Conservation (phyloP, 176 grass and related monocot species). For the Otatea glauca region DNA sequence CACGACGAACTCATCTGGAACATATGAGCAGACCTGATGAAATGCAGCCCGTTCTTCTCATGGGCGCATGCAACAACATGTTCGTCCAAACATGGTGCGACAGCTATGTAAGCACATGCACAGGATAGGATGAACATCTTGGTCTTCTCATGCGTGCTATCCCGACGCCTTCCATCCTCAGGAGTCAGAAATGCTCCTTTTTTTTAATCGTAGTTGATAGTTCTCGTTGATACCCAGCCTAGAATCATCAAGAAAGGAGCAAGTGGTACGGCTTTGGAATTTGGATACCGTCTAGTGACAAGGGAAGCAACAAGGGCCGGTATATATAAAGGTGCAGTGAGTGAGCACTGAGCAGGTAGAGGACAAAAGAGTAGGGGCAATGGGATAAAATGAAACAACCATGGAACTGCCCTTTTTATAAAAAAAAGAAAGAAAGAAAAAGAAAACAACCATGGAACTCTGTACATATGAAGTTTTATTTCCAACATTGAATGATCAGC, state of each 20-base stretch:
- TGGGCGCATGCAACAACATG: no score
- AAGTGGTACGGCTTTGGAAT: neutral
- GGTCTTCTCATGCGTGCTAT: neutral
- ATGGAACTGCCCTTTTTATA: no score
- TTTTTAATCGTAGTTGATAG: neutral
- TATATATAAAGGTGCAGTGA: neutral
- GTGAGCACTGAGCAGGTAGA: neutral
- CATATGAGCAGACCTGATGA: no score
- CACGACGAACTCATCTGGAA: no score
- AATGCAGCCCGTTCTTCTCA: no score
- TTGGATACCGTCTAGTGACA: neutral
- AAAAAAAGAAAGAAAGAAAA: neutral
- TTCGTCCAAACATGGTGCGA: no score
- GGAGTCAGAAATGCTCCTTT: neutral
- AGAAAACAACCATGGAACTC: neutral
- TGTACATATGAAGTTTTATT: neutral
- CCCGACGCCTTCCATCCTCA: neutral
- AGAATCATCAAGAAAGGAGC: neutral
- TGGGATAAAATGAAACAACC: neutral
- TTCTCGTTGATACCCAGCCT: neutral
- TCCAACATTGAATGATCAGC: neutral
- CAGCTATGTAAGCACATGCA: neutral
- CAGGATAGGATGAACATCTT: neutral
- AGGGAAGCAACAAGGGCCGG: neutral
- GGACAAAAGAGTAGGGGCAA: neutral